These are phyloP conservation scores for Epichloe hybrida DNA, from an alignment of 2,329 filamentous ascomycete genomes.

Conservation along the genomic window DNA sequence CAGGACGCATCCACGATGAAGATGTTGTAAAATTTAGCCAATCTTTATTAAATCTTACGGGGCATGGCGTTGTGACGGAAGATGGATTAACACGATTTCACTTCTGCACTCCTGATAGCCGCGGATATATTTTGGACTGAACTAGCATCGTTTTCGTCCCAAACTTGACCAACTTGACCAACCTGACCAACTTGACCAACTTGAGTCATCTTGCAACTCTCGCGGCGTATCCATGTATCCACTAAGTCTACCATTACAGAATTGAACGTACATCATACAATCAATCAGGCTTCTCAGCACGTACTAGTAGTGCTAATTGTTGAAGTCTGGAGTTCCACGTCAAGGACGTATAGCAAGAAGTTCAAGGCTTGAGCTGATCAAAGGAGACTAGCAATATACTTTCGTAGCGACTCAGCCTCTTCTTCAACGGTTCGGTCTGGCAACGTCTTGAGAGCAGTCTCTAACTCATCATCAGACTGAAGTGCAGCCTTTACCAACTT, in stretches of 20 bases:
- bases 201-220: not conserved
- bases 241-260: no score
- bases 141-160: no score
- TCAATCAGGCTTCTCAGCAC: no score
- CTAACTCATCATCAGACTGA: constrained; percentile 24
- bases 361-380: no score
- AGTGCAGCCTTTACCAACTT: constrained; percentile 29
- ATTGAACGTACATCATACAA: no score
- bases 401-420: constrained; percentile 33
- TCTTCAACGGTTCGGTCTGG: constrained; percentile 37
- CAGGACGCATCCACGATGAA: constrained; percentile 21
- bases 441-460: constrained; percentile 25
- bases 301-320: no score
- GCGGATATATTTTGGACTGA: no score
- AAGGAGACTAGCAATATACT: constrained; percentile 30
- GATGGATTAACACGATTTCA: constrained; percentile 10
- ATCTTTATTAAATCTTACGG: constrained; percentile 4
- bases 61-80: constrained; percentile 18
- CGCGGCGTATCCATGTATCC: no score
- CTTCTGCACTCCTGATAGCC: constrained; percentile 6
- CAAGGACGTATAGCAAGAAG: no score
- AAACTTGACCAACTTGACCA: not conserved
- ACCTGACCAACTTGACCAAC: not conserved
- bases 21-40: constrained; percentile 17
- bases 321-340: no score